These are phyloP conservation scores for Linnemannia exigua DNA, from an alignment of 192 early-diverging fungal genomes.

Conservation along the genomic window DNA sequence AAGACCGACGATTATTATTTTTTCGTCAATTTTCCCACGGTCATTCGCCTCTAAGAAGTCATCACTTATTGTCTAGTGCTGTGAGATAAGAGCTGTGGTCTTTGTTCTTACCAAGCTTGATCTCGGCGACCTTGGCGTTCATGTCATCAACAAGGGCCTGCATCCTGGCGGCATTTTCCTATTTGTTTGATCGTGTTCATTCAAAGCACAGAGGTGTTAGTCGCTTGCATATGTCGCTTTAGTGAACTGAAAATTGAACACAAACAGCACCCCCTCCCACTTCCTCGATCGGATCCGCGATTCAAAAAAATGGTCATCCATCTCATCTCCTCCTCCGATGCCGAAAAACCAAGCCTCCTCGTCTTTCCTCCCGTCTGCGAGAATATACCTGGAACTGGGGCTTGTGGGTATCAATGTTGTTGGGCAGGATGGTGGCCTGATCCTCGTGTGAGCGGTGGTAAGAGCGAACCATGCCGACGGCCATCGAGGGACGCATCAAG, in stretches of 20 bases:
- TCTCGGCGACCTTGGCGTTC: conserved; percentile 72
- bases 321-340: neutral
- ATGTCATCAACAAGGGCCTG: conserved; percentile 75
- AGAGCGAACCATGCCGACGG: conserved; percentile 48
- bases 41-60: neutral
- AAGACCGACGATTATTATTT: neutral
- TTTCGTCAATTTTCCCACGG: neutral
- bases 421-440: conserved; percentile 72
- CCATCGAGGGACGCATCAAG: conserved; percentile 48
- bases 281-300: neutral
- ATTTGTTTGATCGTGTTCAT: conserved; percentile 3
- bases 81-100: neutral
- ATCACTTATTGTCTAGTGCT: neutral
- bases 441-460: conserved; percentile 63
- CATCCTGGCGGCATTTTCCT: conserved; percentile 86
- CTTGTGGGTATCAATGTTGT: conserved; percentile 76
- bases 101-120: conserved; percentile 77
- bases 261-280: neutral
- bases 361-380: neutral
- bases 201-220: conserved; percentile 9
- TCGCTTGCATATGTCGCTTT: conserved; percentile 4
- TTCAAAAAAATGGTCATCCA: neutral
- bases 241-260: neutral
- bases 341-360: neutral
- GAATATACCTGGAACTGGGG: conserved; percentile 79